A percentile compares a stretch with the other conserved stretches of the same genome.
phyloP scores from a whole-genome alignment of 2,329 filamentous ascomycete genomes.

The Fusarium irregulare region DNA sequence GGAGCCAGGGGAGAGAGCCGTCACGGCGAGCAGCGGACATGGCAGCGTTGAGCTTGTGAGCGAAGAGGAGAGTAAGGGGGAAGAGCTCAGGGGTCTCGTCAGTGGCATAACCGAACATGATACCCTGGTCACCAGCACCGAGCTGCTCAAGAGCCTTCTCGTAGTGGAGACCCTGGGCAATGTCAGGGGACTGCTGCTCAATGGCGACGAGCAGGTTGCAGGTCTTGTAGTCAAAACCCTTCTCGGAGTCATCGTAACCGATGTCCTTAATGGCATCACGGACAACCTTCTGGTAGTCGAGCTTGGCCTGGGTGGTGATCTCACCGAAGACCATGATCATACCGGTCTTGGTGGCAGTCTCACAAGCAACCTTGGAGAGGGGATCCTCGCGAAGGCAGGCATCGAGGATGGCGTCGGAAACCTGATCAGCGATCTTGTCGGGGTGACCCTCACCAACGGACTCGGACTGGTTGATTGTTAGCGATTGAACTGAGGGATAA shows the following conservation, averaged over 20 bases:
- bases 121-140: constrained; percentile 99
- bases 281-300: constrained; percentile 99
- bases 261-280: constrained; percentile 97
- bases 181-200: constrained; percentile 98
- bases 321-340: constrained; percentile 99
- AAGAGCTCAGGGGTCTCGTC: constrained; percentile 98
- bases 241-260: constrained; percentile 94
- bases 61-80: constrained; percentile 90
- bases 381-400: constrained; percentile 95
- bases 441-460: constrained; percentile 92
- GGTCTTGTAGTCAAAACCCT: constrained; percentile 99
- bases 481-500: constrained; percentile 26
- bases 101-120: constrained; percentile 99
- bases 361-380: constrained; percentile 98
- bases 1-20: constrained; percentile 90
- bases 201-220: constrained; percentile 98
- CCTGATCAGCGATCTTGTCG: constrained; percentile 98
- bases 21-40: constrained; percentile 91
- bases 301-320: constrained; percentile 93
- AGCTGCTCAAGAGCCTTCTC: constrained; percentile 97
- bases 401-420: constrained; percentile 98
- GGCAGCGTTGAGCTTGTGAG: constrained; percentile 96
- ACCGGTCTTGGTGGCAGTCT: constrained; percentile 99
- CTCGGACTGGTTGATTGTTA: constrained; percentile 71
- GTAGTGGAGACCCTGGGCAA: constrained; percentile 98